Percentiles rank a stretch among this genome's conserved stretches.
phyloP scores from a whole-genome alignment of 805 yeast species.

The Alloascoidea africana region DNA sequence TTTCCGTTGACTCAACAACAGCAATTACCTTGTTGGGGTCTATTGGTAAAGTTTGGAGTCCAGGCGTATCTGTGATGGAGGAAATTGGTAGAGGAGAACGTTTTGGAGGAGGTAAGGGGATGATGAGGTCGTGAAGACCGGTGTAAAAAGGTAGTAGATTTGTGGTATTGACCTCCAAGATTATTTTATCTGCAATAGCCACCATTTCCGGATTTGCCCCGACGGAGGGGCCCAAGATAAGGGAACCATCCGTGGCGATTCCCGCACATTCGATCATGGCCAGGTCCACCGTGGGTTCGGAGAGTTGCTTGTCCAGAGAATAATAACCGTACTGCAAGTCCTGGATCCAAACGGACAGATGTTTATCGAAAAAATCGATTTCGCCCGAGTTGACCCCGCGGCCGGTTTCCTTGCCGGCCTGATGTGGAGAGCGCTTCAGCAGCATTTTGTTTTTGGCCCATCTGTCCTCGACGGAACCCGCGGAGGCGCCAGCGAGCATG shows the following conservation, averaged over 20 bases:
- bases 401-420: conserved; percentile 79
- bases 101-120: conserved; percentile 43
- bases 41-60: conserved; percentile 35
- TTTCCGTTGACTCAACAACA: conserved; percentile 35
- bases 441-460: conserved; percentile 79
- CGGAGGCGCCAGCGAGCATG: conserved; percentile 76
- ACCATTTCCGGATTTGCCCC: conserved; percentile 82
- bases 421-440: conserved; percentile 70
- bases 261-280: conserved; percentile 81
- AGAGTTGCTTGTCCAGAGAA: conserved; percentile 20
- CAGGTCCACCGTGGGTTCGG: conserved; percentile 50
- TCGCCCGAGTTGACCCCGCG: conserved; percentile 63
- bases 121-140: conserved; percentile 45
- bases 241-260: conserved; percentile 72
- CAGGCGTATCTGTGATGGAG: conserved; percentile 29
- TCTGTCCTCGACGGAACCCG: conserved; percentile 75
- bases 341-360: conserved; percentile 79
- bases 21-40: conserved; percentile 47
- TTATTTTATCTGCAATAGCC: conserved; percentile 54
- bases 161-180: conserved; percentile 68
- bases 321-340: conserved; percentile 76
- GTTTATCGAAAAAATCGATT: conserved; percentile 69
- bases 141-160: conserved; percentile 46
- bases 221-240: conserved; percentile 81
- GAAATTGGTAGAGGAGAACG: conserved; percentile 48